Base-by-base conservation (phyloP, 2,329 filamentous ascomycete species). In the Tolypocladium nubicola region DNA sequence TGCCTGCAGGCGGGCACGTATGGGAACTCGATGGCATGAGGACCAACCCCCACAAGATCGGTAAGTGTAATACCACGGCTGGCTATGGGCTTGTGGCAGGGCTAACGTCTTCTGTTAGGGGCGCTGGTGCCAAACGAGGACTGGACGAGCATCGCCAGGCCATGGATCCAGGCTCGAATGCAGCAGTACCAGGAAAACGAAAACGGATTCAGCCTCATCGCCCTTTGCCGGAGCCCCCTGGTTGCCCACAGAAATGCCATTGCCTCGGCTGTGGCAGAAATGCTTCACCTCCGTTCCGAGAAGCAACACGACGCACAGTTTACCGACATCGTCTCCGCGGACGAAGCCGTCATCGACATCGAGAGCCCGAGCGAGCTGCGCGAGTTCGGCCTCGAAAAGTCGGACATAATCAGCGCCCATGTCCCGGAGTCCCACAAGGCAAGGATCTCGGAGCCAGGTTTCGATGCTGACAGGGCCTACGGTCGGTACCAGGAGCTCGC, bases 1-100 rank as follows among this genome's bases (percentile, higher is more conserved):
- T 97, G 37, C 89, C 90, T 2, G 81, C 85, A 16, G 78, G 81
- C n/a, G 85, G 83, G 2, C 76, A 83, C 57, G 81, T 96, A 16
- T 97, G 90, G 90, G 89, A 92, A 68, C 83, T 97, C 6, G 93
- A 97, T 70, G 93, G 93, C 5, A 76, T 97, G 26, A 85, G 92
- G 68, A 76, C 76, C 47, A 83, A 85, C 61, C 93, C 90, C 3
- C 79, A 61, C 40, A 67, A 65, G 39, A 59, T 74, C 35, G 71
- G 72, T 71, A 62, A 57, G 63, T 10, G 49, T 23, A 21, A 21
- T 16, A 8, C 9, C 19, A n/a, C 19, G 19, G 13, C 14, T 37
- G 30, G 9, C 2, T 33, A 8, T 21, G 19, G 35, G 26, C 9
- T 19, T 52, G 14, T 11, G 16, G 47, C 40, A 23, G 26, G 13